Base-by-base conservation (phyloP, 148 eudicot genomes). In the Vaccinium corymbosum region DNA sequence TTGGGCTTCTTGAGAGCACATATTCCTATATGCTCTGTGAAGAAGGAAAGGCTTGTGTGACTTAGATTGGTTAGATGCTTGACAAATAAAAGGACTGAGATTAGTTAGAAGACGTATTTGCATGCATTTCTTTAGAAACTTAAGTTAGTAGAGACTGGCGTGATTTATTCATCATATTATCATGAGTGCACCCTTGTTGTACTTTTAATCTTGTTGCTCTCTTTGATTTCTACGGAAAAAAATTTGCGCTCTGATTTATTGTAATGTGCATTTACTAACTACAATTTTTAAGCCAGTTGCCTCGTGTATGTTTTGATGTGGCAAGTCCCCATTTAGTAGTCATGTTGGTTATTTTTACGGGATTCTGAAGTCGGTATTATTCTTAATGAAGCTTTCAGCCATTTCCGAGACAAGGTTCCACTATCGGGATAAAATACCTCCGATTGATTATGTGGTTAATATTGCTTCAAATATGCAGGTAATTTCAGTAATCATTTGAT, bases 341-440 rank as follows among this genome's bases (percentile, higher is more conserved):
- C 66, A 59, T 25, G 13, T 66, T 66, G 15, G 35, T 25, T 1
- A 29, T 66, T 66, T 66, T 13, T 66, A 29, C 35, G 3, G 35
- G 70, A 66, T 66, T 25, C 72, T 66, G 35, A 66, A 66, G 70
- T 22, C 6, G 4, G 27, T 66, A 2, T 22, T 66, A 10, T 66
- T 22, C 72, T 66, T 66, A 66, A 66, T 66, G 72, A 66, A 66
- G 72, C 72, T 66, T 66, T 66, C 72, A 22, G 72, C 72, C 72
- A 66, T 66, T 9, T 66, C 72, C 1, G 72, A 66, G 72, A 66
- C 72, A 1, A 66, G 72, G 35, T 66, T 66, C 72, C 72, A 66
- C 72, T 66, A 66, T 25, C 72, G 32, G 72, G 72, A 66, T 66
- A 66, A 66, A 66, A 29, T 25, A 10, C 72, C 15, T 66, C 72